Evolutionary conservation across 164 flowering plant genomes (phyloP).

Genomic region (Umbilicus rupestris): DNA sequence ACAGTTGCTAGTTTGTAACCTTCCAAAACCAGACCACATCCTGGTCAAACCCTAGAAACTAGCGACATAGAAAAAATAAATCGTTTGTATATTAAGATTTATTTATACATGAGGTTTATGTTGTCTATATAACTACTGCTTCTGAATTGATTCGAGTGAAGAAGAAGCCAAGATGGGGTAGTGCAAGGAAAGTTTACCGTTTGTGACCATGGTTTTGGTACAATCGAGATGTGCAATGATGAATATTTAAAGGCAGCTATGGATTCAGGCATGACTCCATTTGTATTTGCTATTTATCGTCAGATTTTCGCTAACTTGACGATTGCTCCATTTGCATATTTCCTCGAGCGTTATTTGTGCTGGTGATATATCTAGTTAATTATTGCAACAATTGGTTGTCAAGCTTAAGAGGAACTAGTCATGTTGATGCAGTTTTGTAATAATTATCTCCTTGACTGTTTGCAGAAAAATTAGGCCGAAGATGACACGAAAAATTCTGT

Average conservation of each 20-base stretch:
- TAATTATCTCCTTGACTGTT: not conserved
- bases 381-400: too few relatives aligned
- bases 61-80: too few relatives aligned
- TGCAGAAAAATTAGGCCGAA: constrained; percentile 17
- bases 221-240: not conserved
- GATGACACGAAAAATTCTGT: constrained; percentile 7
- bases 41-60: too few relatives aligned
- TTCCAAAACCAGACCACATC: too few relatives aligned
- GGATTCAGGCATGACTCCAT: constrained; percentile 65
- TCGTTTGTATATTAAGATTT: too few relatives aligned
- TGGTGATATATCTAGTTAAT: too few relatives aligned
- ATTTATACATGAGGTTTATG: too few relatives aligned
- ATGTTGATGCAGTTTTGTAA: not conserved
- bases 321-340: constrained; percentile 43
- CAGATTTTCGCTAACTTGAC: constrained; percentile 50
- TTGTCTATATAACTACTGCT: not conserved
- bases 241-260: constrained; percentile 11
- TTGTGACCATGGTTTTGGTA: not conserved
- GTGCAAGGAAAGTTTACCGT: not conserved
- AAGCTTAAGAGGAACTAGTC: too few relatives aligned
- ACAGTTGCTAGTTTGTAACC: too few relatives aligned
- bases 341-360: constrained; percentile 41
- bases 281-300: constrained; percentile 52
- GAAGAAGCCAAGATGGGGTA: not conserved
- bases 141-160: not conserved